phyloP scores from a whole-genome alignment of 1,139 yeast species.

The Debaryomyces psychrophilus region DNA sequence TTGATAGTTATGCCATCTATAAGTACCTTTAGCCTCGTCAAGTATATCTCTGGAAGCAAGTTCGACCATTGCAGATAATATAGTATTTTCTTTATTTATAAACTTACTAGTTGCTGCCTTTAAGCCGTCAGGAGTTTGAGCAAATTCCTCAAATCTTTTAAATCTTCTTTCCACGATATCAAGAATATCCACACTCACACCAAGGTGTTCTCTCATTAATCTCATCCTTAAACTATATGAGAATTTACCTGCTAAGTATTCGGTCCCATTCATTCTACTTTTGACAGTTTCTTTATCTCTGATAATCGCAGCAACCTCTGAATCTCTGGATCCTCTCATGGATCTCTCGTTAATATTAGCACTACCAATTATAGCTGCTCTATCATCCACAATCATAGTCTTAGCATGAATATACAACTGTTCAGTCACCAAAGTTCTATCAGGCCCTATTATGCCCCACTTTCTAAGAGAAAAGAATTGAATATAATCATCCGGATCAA shows the following conservation, averaged over 20 bases:
- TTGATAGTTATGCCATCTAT: slow-evolving; percentile 50
- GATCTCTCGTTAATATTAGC: slow-evolving; percentile 97
- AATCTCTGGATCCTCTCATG: slow-evolving; percentile 90
- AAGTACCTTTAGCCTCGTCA: slow-evolving; percentile 47
- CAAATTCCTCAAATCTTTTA: slow-evolving; percentile 58
- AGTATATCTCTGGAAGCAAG: slow-evolving; percentile 70
- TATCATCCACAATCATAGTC: slow-evolving; percentile 89
- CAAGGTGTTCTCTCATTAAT: slow-evolving; percentile 95
- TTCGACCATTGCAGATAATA: slow-evolving; percentile 71
- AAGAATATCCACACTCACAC: slow-evolving; percentile 85
- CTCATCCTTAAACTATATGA: slow-evolving; percentile 88
- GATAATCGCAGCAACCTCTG: slow-evolving; percentile 88
- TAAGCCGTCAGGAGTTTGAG: slow-evolving; percentile 48
- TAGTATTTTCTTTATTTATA: slow-evolving; percentile 30
- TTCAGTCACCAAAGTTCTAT: slow-evolving; percentile 77
- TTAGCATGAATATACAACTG: slow-evolving; percentile 95
- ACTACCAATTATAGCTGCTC: slow-evolving; percentile 91
- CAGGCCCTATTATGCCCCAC: slow-evolving; percentile 91
- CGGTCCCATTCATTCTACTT: slow-evolving; percentile 79
- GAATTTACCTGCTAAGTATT: slow-evolving; percentile 80
- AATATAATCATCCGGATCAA: slow-evolving; percentile 87
- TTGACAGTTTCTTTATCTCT: slow-evolving; percentile 79
- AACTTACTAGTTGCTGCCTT: slow-evolving; percentile 48
- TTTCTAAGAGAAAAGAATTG: slow-evolving; percentile 90
- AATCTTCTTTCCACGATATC: slow-evolving; percentile 84